A percentile compares a stretch with the other conserved stretches of the same genome.
Conservation (phyloP, 352 stramenopile species). For the Phytophthora meadii region DNA sequence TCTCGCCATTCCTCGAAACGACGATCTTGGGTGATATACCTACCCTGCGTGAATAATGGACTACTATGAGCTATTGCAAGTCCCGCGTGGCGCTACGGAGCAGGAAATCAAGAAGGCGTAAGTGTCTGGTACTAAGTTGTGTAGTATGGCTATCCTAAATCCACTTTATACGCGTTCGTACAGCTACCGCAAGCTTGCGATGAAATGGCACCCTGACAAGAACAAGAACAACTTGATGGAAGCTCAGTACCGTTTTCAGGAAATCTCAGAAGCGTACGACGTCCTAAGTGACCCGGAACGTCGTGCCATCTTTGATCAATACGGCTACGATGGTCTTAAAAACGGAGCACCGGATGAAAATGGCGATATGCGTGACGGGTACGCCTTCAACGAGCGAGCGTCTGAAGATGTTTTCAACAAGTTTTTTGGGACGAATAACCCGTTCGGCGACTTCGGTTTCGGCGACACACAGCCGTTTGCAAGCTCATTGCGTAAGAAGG, state of each 20-base stretch:
- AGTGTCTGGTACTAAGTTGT: neutral
- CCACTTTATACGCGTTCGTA: no score
- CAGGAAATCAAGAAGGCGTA: slow-evolving; percentile 94
- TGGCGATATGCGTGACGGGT: slow-evolving; percentile 79
- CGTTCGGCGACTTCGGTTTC: slow-evolving; percentile 93
- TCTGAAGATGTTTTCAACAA: slow-evolving; percentile 92
- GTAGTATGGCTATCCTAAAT: neutral
- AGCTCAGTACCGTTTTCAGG: slow-evolving; percentile 94
- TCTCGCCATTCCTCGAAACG: slow-evolving; percentile 35
- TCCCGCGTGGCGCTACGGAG: slow-evolving; percentile 79
- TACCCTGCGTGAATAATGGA: slow-evolving; percentile 53
- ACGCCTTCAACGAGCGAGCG: slow-evolving; percentile 91
- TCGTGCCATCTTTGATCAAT: slow-evolving; percentile 93
- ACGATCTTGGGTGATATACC: slow-evolving; percentile 9
- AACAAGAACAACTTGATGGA: slow-evolving; percentile 89
- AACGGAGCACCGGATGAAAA: slow-evolving; percentile 89
- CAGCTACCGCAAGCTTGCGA: slow-evolving; percentile 93
- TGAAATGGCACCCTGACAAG: slow-evolving; percentile 97
- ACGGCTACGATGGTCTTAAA: slow-evolving; percentile 94
- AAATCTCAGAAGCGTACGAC: slow-evolving; percentile 95
- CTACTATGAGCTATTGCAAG: slow-evolving; percentile 93
- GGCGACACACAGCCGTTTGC: slow-evolving; percentile 86
- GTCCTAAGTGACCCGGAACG: slow-evolving; percentile 93
- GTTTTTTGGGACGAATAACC: slow-evolving; percentile 94
- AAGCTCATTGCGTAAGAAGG: slow-evolving; percentile 78